Base-by-base conservation (phyloP, 768 basidiomycete species). In the Asterophora lycoperdoides region DNA sequence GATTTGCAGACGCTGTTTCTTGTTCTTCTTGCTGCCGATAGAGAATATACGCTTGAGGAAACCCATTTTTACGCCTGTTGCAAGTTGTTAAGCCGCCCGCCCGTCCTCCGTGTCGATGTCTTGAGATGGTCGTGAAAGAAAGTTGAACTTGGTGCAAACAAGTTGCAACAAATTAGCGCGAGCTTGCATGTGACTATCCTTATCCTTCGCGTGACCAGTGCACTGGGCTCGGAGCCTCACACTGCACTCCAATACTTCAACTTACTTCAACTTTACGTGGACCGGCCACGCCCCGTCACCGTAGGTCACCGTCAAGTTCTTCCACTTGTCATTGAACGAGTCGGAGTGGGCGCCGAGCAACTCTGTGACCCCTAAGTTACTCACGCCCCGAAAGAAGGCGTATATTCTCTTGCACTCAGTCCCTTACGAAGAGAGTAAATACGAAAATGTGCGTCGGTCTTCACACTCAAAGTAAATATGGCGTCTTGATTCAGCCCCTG, bases 41-140 rank as follows among this genome's bases (percentile, higher is more conserved):
- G 87, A 88, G 43, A 89, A 76, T 49, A 89, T 67, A 30, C 78
- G 83, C 56, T 83, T 83, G 57, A 89, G 65, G 47, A 89, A 81
- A 17, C 83, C 80, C 85, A 88, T 89, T 28, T n/a, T 15, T 51
- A 54, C 56, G 30, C 44, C 53, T 19, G 14, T 18, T 37, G 34
- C 37, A 42, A 23, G 50, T 44, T 49, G 41, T 6, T 48, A 42
- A 29, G 35, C 51, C 57, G 34, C 33, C 59, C 59, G 40, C 51
- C 41, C 42, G 49, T 56, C 44, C 45, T 48, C 54, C 48, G 48
- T 44, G 54, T 37, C 45, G 51, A 45, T 40, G 52, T 51, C 43
- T 52, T 7, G n/a, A 20, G 14, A 41, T 19, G 15, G 30, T 32
- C 30, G 30, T 32, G 32, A 33, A 36, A 6, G 42, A 58, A 63